These are phyloP conservation scores for Anthracocystis panici-leucophaei DNA, from an alignment of 1,284 basidiomycete species.

Conservation along the genomic window DNA sequence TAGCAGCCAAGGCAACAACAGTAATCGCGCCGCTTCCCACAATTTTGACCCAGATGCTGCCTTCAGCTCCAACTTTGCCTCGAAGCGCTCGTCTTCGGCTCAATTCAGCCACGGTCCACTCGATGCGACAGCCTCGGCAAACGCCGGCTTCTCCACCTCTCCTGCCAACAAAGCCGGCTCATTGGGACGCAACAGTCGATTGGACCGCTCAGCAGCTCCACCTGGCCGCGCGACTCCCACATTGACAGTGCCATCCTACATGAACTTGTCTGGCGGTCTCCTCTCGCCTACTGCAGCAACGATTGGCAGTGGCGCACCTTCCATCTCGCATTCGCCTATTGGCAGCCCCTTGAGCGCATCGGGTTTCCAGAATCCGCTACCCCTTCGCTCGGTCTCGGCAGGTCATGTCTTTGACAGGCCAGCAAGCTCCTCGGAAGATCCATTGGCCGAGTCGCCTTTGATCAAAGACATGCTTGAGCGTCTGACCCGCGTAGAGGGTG, in stretches of 20 bases:
- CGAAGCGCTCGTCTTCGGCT: slow-evolving; percentile 26
- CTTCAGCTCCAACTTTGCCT: slow-evolving; percentile 7
- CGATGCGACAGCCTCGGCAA: slow-evolving; percentile 2
- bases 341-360: slow-evolving; percentile 33
- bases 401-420: slow-evolving; percentile 34
- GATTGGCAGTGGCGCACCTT: slow-evolving; percentile 26
- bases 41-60: slow-evolving; percentile 5
- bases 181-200: slow-evolving; percentile 10
- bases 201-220: slow-evolving; percentile 9
- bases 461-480: slow-evolving; percentile 82
- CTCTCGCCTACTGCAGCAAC: slow-evolving; percentile 56
- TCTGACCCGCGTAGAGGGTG: slow-evolving; percentile 78
- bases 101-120: slow-evolving; percentile 19
- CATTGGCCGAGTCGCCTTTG: slow-evolving; percentile 64
- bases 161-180: slow-evolving; percentile 13
- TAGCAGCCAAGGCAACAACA: slow-evolving; percentile 41
- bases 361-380: slow-evolving; percentile 22
- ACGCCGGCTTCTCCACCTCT: slow-evolving; percentile 14
- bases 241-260: slow-evolving; percentile 31
- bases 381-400: slow-evolving; percentile 33
- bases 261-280: slow-evolving; percentile 46
- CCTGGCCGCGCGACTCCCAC: slow-evolving; percentile 37
- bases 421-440: slow-evolving; percentile 15
- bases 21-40: not conserved
- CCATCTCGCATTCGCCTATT: slow-evolving; percentile 30